Conservation (phyloP, 306 rosid species). For the Quercus dentata region DNA sequence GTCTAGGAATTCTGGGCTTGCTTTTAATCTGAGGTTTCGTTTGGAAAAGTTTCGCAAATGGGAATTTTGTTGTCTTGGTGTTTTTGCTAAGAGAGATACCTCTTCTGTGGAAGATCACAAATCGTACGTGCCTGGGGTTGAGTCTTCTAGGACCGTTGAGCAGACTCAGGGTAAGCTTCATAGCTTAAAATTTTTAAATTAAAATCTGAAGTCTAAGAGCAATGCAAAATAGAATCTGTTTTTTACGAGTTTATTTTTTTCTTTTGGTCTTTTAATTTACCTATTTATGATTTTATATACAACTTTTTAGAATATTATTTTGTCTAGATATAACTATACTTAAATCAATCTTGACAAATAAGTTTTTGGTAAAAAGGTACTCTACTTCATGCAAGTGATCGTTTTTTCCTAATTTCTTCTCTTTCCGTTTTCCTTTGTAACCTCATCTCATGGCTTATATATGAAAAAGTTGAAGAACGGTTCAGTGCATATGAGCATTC, state of each 20-base stretch:
- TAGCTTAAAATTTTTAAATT: too few relatives aligned
- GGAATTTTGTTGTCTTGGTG: conserved; percentile 45
- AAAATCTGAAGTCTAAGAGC: too few relatives aligned
- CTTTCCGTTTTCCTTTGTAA: neutral
- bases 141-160: conserved; percentile 32
- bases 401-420: neutral
- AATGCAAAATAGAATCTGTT: too few relatives aligned
- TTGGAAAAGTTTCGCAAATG: conserved; percentile 34
- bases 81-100: conserved; percentile 48
- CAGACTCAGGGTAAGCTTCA: conserved; percentile 2
- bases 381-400: too few relatives aligned
- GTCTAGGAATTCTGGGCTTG: conserved; percentile 16
- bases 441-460: conserved; percentile 17
- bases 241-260: too few relatives aligned
- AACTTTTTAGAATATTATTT: neutral
- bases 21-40: conserved; percentile 38
- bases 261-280: too few relatives aligned
- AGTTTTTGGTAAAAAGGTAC: too few relatives aligned
- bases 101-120: conserved; percentile 70
- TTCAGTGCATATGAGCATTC: conserved; percentile 42
- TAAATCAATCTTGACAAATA: too few relatives aligned
- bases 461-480: conserved; percentile 57
- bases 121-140: conserved; percentile 29
- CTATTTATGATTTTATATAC: too few relatives aligned
- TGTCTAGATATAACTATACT: too few relatives aligned